Conservation (phyloP, 225 moss, liverwort and hornwort species). For the Straminergon stramineum region DNA sequence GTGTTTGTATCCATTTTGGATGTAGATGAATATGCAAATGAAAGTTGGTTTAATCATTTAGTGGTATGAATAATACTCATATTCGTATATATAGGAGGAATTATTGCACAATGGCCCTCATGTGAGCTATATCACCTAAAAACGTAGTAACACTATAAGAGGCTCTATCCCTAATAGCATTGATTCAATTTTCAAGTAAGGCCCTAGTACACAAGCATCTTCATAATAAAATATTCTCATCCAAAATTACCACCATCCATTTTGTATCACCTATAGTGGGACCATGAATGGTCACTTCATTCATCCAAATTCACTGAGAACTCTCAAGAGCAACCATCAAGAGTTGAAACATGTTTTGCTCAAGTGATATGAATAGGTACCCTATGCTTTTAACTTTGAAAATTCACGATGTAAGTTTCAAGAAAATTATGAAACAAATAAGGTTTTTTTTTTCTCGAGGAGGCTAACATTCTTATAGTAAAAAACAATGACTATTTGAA, state of each 20-base stretch:
- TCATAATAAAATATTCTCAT: neutral
- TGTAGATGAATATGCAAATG: too few relatives aligned
- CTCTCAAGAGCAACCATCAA: too few relatives aligned
- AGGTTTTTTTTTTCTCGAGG: fast-evolving
- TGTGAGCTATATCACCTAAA: neutral
- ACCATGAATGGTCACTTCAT: neutral
- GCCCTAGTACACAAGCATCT: neutral
- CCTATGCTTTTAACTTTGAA: neutral
- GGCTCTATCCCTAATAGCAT: fast-evolving
- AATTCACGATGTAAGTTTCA: neutral
- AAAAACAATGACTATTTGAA: too few relatives aligned
- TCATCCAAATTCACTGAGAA: fast-evolving
- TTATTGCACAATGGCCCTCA: too few relatives aligned
- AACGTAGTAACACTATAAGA: neutral
- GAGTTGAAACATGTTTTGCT: neutral
- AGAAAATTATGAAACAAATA: neutral
- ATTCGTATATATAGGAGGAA: neutral
- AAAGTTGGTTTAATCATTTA: too few relatives aligned
- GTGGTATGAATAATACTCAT: neutral
- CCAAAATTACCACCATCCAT: neutral
- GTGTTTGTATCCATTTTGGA: neutral
- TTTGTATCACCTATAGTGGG: neutral
- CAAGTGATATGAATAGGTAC: neutral
- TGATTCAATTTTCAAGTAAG: neutral
- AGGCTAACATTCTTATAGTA: neutral